Base-by-base conservation (phyloP, 306 rosid species). In the Geum urbanum region DNA sequence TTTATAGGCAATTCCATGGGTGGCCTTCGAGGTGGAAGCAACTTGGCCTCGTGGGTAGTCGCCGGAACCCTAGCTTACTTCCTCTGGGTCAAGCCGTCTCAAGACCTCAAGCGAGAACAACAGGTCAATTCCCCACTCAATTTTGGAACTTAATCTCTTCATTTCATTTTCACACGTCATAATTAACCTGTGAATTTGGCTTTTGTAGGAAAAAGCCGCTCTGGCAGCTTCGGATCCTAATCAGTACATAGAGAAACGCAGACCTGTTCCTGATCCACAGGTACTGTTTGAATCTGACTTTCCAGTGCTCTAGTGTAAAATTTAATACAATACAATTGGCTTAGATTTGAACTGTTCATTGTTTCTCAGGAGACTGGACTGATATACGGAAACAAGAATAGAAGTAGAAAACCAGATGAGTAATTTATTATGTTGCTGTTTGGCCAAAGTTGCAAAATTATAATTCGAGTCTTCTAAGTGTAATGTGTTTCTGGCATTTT, bases 31-130 rank as follows among this genome's bases (percentile, higher is more conserved):
- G 98, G 98, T 15, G 83, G 88, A 71, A 79, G 80, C 79, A 94
- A 87, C 80, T 72, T 94, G 2, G 98, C 97, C 19, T 85, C 98
- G 0, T 94, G 98, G 98, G 84, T 82, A 1, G 95, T 94, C 2
- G 97, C 98, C n/a, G 96, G 97, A 74, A 85, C 97, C 73, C 78
- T 94, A 20, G 98, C 98, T 10, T 94, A 94, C 77, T 86, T 74
- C 78, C 97, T 94, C 19, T 94, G 98, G 98, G 76, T 94, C 77
- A 94, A 94, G 72, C 98, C 98, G 51, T 81, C 96, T 0, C 97
- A 84, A 72, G 96, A 92, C 41, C 98, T 92, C 73, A 83, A 82
- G 54, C 94, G 96, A 5, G 74, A 90, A 61, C 97, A 92, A 43
- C 81, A 86, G 89, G 91, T 80, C 5, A 11, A 56, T 56, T 13